Evolutionary conservation across 148 eudicot genomes (phyloP).

Genomic region (Chenopodium album): DNA sequence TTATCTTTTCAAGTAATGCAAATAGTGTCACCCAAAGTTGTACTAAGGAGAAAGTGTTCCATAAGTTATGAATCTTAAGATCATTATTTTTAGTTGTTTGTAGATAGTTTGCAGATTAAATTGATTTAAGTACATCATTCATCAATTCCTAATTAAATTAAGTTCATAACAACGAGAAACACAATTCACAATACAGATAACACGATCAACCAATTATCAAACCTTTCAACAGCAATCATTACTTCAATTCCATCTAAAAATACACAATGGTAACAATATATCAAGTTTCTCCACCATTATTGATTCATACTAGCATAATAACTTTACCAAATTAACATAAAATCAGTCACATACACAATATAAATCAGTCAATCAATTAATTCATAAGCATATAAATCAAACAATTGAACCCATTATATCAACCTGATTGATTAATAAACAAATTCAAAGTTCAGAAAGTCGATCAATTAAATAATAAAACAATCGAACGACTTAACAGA

Average conservation of each 20-base stretch:
- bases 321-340: not conserved
- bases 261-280: not conserved
- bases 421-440: not conserved
- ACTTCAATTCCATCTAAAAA: not conserved
- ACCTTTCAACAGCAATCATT: not conserved
- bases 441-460: not conserved
- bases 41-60: too few relatives aligned
- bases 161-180: not conserved
- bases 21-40: too few relatives aligned
- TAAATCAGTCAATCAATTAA: not conserved
- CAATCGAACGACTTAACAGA: not conserved
- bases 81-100: too few relatives aligned
- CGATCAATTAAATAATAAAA: not conserved
- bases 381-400: not conserved
- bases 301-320: not conserved
- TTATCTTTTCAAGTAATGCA: too few relatives aligned
- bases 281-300: not conserved
- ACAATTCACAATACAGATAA: too few relatives aligned
- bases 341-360: not conserved
- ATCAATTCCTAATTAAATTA: not conserved
- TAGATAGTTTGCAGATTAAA: not conserved
- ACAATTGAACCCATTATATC: not conserved
- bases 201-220: not conserved
- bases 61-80: too few relatives aligned
- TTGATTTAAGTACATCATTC: not conserved